A percentile compares a stretch with the other conserved stretches of the same genome.
These are phyloP conservation scores for Petunia axillaris DNA, from an alignment of 257 asterid species.

Conservation along the genomic window DNA sequence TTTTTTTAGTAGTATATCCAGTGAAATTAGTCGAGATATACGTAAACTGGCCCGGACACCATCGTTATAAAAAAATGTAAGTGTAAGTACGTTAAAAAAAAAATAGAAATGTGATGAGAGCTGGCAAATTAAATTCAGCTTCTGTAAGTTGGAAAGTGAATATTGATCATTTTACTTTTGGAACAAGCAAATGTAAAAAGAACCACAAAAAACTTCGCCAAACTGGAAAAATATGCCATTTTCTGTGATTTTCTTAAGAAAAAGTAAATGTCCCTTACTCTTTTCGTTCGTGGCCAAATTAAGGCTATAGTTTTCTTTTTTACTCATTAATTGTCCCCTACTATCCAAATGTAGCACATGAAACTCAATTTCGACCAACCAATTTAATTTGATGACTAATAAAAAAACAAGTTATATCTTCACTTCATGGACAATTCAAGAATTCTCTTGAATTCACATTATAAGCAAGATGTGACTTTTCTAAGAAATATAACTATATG, in stretches of 20 bases:
- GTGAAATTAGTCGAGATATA: too few species aligned
- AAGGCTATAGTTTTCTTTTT: constrained; percentile 26
- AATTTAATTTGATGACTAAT: constrained; percentile 12
- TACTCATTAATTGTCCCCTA: constrained; percentile 45
- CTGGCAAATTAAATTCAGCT: too few species aligned
- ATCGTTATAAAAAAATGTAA: too few species aligned
- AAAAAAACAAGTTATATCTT: background rate
- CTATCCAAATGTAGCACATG: constrained; percentile 54
- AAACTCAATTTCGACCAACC: constrained; percentile 41
- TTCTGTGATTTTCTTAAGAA: background rate
- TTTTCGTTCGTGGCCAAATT: constrained; percentile 9
- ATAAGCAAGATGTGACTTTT: constrained; percentile 22
- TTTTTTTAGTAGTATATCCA: too few species aligned
- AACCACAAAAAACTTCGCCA: background rate
- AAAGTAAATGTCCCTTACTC: background rate
- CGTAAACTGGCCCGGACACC: too few species aligned
- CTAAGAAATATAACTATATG: background rate
- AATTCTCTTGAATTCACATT: background rate
- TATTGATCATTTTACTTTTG: too few species aligned
- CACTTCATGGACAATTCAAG: constrained; percentile 24
- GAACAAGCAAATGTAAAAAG: too few species aligned
- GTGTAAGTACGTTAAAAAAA: too few species aligned
- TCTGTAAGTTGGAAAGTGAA: too few species aligned
- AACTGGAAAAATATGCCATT: too few species aligned
- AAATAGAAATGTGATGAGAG: too few species aligned